phyloP scores from a whole-genome alignment of 768 basidiomycete genomes.

The Psilocybe azurescens region DNA sequence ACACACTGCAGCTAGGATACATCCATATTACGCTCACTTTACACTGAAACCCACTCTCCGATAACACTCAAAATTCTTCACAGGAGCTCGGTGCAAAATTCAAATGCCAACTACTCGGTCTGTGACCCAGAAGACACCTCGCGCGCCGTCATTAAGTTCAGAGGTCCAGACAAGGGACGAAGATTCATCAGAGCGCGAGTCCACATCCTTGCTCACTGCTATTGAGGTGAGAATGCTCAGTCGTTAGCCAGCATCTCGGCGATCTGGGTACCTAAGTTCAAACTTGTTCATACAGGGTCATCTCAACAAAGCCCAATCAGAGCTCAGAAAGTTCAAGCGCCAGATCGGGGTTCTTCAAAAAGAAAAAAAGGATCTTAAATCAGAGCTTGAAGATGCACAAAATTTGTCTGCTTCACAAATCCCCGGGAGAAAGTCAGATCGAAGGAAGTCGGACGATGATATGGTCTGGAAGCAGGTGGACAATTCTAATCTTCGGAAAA shows the following conservation, averaged over 20 bases:
- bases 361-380: conserved; percentile 20
- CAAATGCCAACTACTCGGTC: neutral
- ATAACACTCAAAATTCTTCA: too few relatives aligned
- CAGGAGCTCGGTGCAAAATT: too few relatives aligned
- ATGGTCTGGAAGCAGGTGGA: neutral
- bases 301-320: conserved; percentile 19
- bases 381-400: conserved; percentile 6
- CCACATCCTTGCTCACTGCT: neutral
- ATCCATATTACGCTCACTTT: too few relatives aligned
- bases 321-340: conserved; percentile 16
- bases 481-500: conserved; percentile 16
- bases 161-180: neutral
- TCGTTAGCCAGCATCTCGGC: neutral
- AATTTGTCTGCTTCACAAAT: neutral
- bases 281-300: conserved; percentile 17
- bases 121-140: neutral
- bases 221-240: conserved; percentile 1
- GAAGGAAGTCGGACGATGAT: conserved; percentile 1
- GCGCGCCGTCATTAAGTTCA: neutral
- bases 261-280: neutral
- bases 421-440: neutral
- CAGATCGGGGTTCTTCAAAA: conserved; percentile 21
- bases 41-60: too few relatives aligned
- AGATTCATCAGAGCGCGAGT: neutral
- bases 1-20: too few relatives aligned